Evolutionary conservation across 129 eudicot genomes (phyloP).

Genomic region (Dittrichia graveolens): DNA sequence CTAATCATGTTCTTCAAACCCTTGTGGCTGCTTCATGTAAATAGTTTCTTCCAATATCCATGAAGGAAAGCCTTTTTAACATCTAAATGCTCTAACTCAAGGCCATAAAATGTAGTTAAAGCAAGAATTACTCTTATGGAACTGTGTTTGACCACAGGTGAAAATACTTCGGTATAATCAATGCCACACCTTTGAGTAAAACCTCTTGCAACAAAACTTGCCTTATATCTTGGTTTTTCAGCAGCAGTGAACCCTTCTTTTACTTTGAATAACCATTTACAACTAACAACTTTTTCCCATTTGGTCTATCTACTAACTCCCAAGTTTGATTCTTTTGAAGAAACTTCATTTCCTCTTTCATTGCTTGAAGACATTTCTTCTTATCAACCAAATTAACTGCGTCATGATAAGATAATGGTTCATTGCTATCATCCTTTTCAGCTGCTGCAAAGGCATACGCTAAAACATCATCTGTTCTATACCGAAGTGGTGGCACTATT

Average conservation of each 20-base stretch:
- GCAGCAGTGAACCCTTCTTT: not conserved
- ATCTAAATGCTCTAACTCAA: too few relatives aligned
- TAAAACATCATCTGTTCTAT: not conserved
- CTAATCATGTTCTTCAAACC: too few relatives aligned
- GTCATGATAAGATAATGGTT: not conserved
- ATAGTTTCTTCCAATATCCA: too few relatives aligned
- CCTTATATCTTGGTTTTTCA: not conserved
- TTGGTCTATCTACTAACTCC: not conserved
- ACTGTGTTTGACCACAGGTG: too few relatives aligned
- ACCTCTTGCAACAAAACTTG: not conserved
- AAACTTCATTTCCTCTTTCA: not conserved
- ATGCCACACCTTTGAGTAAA: not conserved
- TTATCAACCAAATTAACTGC: not conserved
- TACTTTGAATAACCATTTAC: not conserved
- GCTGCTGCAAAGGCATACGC: not conserved
- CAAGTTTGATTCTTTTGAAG: not conserved
- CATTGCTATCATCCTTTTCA: not conserved
- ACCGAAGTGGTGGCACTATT: not conserved
- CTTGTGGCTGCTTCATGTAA: too few relatives aligned
- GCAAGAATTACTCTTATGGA: too few relatives aligned
- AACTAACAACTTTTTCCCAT: not conserved
- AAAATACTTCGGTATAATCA: not conserved
- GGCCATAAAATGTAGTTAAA: too few relatives aligned
- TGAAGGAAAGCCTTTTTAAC: too few relatives aligned
- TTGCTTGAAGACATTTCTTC: not conserved